Evolutionary conservation across 2,329 filamentous ascomycete genomes (phyloP).

Genomic region (Corinectria fuckeliana): DNA sequence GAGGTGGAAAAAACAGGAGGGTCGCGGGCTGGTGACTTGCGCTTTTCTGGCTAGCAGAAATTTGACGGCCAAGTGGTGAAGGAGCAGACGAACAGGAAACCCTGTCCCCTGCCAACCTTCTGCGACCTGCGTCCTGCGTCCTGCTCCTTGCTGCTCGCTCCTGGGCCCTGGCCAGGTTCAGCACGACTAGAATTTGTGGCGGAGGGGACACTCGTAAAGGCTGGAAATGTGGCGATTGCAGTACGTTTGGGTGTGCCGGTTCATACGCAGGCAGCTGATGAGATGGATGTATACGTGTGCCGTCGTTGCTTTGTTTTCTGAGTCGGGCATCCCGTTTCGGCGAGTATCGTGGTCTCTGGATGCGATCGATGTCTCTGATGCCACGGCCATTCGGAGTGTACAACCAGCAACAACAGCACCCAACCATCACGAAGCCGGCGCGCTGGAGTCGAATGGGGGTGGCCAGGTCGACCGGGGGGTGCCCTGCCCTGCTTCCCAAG

Average conservation of each 20-base stretch:
- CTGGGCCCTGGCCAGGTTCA: slow-evolving; percentile 32
- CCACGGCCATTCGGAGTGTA: slow-evolving; percentile 8
- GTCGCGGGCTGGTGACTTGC: slow-evolving; percentile 26
- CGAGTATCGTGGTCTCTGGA: slow-evolving; percentile 23
- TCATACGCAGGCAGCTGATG: slow-evolving; percentile 18
- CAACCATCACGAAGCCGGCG: slow-evolving; percentile 35
- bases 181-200: slow-evolving; percentile 35
- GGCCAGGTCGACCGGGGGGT: slow-evolving; percentile 20
- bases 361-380: slow-evolving; percentile 18
- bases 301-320: slow-evolving; percentile 20
- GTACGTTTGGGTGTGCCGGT: slow-evolving; percentile 12
- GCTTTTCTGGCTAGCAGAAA: slow-evolving; percentile 26
- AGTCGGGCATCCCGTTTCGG: slow-evolving; percentile 16
- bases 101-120: slow-evolving; percentile 36
- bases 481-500: slow-evolving; percentile 29
- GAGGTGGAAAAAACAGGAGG: slow-evolving; percentile 29
- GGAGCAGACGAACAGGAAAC: slow-evolving; percentile 30
- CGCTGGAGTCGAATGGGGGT: slow-evolving; percentile 31
- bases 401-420: slow-evolving; percentile 4
- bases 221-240: slow-evolving; percentile 27
- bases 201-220: slow-evolving; percentile 26
- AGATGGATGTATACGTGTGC: slow-evolving; percentile 10
- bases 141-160: slow-evolving; percentile 30
- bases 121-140: slow-evolving; percentile 27
- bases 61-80: slow-evolving; percentile 24